Evolutionary conservation across 768 basidiomycete genomes (phyloP), one percentile per base, ranked within the genome.

Genomic region (Termitomyces sp.): DNA sequence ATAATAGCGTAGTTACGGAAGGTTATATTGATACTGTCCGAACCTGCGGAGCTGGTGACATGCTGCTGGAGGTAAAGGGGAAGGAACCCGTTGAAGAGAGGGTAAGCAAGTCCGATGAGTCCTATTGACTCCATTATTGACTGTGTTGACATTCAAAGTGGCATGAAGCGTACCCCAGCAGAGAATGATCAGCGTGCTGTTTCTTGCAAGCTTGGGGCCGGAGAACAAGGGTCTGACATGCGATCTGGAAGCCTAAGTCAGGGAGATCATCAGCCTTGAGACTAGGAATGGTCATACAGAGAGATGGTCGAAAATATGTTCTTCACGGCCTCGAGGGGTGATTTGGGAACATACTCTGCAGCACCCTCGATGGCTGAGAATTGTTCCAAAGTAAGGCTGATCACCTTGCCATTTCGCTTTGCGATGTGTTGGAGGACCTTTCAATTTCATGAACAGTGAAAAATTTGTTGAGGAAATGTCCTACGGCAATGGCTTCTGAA

Each of bases 1-100:
- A 80, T 71, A 57, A 80, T 78, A 21, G 74, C 64, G 54, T 80
- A 78, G 63, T 81, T 78, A 45, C 77, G 74, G 59, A 77, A 80
- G 4, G 76, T 77, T 5, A 43, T 54, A 50, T 60, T 56, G 0
- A 72, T 59, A 11, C 65, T 53, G 5, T 5, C 17, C 12, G 40
- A 51, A 6, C 43, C 38, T 5, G 65, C 14, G 10, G 60, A 58
- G 9, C 64, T 60, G 0, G 70, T 59, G 52, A 71, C 65, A 30
- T 69, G 73, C 15, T 69, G 65, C 32, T 63, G 66, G 21, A 81
- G 73, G 58, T 79, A 80, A 1, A 78, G 65, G 3, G 81, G 76
- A 22, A 83, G 69, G 67, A 82, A 83, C 4, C 70, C 64, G 53
- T 71, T 80, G 68, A 76, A 81, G 2, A 83, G 68, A 5, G 82